Evolutionary conservation across 2,329 filamentous ascomycete species (phyloP), one percentile per base, ranked within the genome.

Genomic region (Cytospora paraplurivora): DNA sequence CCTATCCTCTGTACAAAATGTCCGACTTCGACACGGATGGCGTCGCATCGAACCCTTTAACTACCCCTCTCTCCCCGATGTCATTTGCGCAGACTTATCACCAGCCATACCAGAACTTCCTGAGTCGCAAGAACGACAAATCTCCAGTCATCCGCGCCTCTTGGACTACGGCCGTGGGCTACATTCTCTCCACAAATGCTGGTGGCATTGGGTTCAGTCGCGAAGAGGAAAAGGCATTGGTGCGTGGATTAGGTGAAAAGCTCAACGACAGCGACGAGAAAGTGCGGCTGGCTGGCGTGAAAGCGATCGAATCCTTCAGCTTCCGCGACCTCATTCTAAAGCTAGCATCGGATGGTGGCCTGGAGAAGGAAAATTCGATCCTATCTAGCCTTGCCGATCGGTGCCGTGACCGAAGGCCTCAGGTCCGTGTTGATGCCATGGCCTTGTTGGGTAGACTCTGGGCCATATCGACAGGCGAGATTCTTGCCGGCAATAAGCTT

Each of bases 391-490:
- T 99, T 33, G 91, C 92, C 34, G 93, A 97, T 72, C 87, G 95
- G 67, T 92, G 92, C 68, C 92, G 93, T 69, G 96, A 99, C 77
- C 89, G 89, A 67, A 94, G 90, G 73, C 85, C 88, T 15, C 81
- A 85, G 50, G 91, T 99, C 12, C 90, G 94, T 63, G 87, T 91
- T 47, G 92, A 94, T 70, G 93, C 92, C 32, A 96, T 97, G 85
- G 89, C 88, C 57, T 82, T 96, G 10, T 80, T 98, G 1, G 91
- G 87, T 12, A 91, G 88, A 66, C 88, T 98, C 34, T 99, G 95
- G 95, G 93, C 92, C n/a, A 93, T 96, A 19, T 94, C 92, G 13
- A 87, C 89, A 19, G 91, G 92, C 19, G 93, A 97, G 70, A 90
- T 99, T 69, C 88, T 91, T 32, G 86, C 89, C 59, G 92, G 91